A percentile compares a stretch with the other conserved stretches of the same genome.
These are phyloP conservation scores for Colletotrichum sp. DNA, from an alignment of 2,329 filamentous ascomycete genomes.

Conservation along the genomic window DNA sequence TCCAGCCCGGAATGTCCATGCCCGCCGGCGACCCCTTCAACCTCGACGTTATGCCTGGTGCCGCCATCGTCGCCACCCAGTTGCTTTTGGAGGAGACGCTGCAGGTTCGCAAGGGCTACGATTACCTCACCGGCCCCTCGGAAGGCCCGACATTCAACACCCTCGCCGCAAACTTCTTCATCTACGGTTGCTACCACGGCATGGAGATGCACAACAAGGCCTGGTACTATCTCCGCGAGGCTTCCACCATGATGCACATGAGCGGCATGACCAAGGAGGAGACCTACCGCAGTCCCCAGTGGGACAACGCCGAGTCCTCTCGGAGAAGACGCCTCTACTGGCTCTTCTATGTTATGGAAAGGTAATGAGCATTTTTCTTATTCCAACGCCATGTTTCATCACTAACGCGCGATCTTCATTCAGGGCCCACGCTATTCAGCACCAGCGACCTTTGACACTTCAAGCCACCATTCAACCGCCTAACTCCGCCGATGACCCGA, in stretches of 20 bases:
- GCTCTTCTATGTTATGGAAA: conserved; percentile 74
- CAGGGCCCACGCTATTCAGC: conserved; percentile 73
- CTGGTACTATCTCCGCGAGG: conserved; percentile 81
- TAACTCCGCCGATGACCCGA: conserved; percentile 63
- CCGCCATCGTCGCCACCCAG: conserved; percentile 67
- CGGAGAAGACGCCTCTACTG: conserved; percentile 73
- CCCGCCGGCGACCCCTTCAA: conserved; percentile 61
- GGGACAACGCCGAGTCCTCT: conserved; percentile 63
- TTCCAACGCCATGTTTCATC: not conserved
- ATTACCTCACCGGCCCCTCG: conserved; percentile 54
- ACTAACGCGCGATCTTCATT: not conserved
- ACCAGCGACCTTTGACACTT: conserved; percentile 72
- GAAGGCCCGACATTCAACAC: conserved; percentile 49
- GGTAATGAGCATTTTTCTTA: conserved; percentile 48
- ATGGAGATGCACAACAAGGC: conserved; percentile 76
- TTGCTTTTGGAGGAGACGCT: conserved; percentile 71
- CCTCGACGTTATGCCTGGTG: conserved; percentile 61
- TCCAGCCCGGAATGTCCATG: conserved; percentile 71
- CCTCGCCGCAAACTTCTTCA: conserved; percentile 77
- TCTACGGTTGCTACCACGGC: conserved; percentile 75
- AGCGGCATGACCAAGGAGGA: conserved; percentile 66
- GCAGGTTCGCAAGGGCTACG: conserved; percentile 67
- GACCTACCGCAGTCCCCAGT: conserved; percentile 56
- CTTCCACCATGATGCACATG: conserved; percentile 71
- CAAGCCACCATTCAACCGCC: conserved; percentile 73